phyloP scores from a whole-genome alignment of 2,329 filamentous ascomycete genomes.

The Cadophora gregata region DNA sequence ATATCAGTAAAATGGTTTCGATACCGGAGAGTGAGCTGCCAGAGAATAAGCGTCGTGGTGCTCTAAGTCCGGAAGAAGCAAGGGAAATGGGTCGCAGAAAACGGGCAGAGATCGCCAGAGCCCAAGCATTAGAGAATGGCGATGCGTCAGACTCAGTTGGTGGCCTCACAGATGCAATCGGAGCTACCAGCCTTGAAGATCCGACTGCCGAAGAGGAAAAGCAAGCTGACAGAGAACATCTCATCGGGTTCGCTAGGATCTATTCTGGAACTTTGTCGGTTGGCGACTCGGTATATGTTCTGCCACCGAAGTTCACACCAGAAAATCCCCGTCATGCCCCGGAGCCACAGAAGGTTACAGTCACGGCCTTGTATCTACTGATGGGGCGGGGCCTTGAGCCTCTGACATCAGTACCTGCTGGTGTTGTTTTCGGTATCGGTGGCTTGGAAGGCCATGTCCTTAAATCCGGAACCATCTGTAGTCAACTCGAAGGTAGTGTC shows the following conservation, averaged over 20 bases:
- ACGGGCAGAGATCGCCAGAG: slow-evolving; percentile 83
- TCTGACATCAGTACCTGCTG: slow-evolving; percentile 84
- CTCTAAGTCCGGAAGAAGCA: slow-evolving; percentile 87
- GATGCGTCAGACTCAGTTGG: slow-evolving; percentile 46
- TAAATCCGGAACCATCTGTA: slow-evolving; percentile 94
- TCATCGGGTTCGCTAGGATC: slow-evolving; percentile 93
- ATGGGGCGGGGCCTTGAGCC: slow-evolving; percentile 92
- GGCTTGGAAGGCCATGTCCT: slow-evolving; percentile 93
- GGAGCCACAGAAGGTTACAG: slow-evolving; percentile 79
- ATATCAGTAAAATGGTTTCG: slow-evolving; percentile 98
- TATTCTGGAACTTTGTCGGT: slow-evolving; percentile 91
- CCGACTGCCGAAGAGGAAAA: slow-evolving; percentile 57
- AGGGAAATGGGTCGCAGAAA: slow-evolving; percentile 87
- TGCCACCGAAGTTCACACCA: slow-evolving; percentile 92
- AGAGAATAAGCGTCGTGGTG: slow-evolving; percentile 76
- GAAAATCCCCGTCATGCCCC: slow-evolving; percentile 74
- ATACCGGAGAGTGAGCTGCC: slow-evolving; percentile 91
- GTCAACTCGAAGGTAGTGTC: slow-evolving; percentile 81
- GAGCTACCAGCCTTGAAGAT: slow-evolving; percentile 64
- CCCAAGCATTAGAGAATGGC: slow-evolving; percentile 60
- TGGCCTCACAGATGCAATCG: slow-evolving; percentile 62
- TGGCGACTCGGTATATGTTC: slow-evolving; percentile 88
- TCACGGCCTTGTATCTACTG: slow-evolving; percentile 89
- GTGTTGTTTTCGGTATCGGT: slow-evolving; percentile 93
- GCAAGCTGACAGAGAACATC: slow-evolving; percentile 77